Percentiles rank a stretch among this genome's conserved stretches.
Evolutionary conservation across 768 basidiomycete genomes (phyloP).

Genomic region (Ramaria sp.): DNA sequence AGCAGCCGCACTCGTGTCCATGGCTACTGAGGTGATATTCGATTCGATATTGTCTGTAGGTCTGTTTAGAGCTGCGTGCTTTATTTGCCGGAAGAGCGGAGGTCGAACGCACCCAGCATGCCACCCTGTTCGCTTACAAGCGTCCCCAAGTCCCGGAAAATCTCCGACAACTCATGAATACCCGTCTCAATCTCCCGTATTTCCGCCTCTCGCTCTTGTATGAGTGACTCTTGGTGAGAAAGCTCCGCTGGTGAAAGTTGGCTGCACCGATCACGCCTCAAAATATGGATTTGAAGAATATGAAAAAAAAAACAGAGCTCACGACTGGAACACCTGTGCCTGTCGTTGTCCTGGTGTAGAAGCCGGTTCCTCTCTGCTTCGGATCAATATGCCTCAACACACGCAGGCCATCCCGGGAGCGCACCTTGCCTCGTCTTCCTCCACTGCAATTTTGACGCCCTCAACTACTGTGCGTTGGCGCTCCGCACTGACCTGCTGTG

Average conservation of each 20-base stretch:
- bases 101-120: constrained; percentile 69
- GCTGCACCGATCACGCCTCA: constrained; percentile 45
- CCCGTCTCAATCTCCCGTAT: constrained; percentile 95
- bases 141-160: constrained; percentile 93
- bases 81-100: background rate
- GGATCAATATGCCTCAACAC: background rate
- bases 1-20: constrained; percentile 72
- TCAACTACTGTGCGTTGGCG: constrained; percentile 83
- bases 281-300: constrained; percentile 26
- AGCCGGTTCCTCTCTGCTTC: background rate
- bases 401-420: constrained; percentile 13
- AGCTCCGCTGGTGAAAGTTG: constrained; percentile 86
- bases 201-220: constrained; percentile 88
- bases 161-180: constrained; percentile 91
- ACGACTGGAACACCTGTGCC: constrained; percentile 13
- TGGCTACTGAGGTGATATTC: constrained; percentile 79
- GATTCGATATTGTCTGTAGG: constrained; percentile 83
- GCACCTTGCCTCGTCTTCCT: constrained; percentile 46
- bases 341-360: constrained; percentile 10
- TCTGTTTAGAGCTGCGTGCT: too few species aligned
- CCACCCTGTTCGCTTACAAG: constrained; percentile 89
- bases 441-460: constrained; percentile 73
- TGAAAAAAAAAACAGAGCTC: background rate
- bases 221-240: constrained; percentile 90
- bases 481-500: constrained; percentile 84